Evolutionary conservation across 441 rosid genomes (phyloP).

Genomic region (Cnidoscolus chayamansa): DNA sequence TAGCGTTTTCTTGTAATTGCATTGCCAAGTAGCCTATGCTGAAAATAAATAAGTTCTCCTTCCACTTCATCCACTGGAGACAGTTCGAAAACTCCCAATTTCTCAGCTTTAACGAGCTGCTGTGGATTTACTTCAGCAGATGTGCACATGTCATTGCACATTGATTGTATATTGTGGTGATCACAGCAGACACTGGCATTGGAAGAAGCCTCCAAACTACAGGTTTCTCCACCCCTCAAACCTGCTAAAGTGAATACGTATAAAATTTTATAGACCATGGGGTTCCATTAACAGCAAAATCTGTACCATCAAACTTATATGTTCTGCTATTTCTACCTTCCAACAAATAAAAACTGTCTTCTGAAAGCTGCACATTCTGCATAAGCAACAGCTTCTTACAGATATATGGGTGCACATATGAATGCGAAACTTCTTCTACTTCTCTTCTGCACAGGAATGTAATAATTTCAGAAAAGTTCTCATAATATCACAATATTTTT

Average conservation of each 20-base stretch:
- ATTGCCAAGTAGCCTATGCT: constrained; percentile 59
- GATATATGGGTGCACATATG: constrained; percentile 56
- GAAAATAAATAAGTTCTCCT: constrained; percentile 83
- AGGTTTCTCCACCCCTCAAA: constrained; percentile 40
- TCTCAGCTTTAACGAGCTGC: constrained; percentile 51
- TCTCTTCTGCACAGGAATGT: constrained; percentile 42
- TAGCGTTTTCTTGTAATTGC: constrained; percentile 57
- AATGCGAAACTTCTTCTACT: constrained; percentile 38
- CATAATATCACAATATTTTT: neutral
- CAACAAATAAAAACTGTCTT: constrained; percentile 24
- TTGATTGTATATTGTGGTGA: constrained; percentile 37
- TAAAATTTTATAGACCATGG: constrained; percentile 23
- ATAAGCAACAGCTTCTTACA: constrained; percentile 42
- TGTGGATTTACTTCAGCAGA: constrained; percentile 29
- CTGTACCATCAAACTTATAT: constrained; percentile 15
- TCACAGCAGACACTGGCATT: constrained; percentile 41
- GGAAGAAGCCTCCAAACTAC: constrained; percentile 49
- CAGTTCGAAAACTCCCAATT: constrained; percentile 45
- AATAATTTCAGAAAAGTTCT: constrained; percentile 2
- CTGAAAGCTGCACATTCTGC: constrained; percentile 32
- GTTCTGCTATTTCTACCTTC: constrained; percentile 27
- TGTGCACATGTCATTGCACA: constrained; percentile 34
- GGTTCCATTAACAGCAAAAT: constrained; percentile 18
- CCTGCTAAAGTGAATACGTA: constrained; percentile 40
- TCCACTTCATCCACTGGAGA: constrained; percentile 92